Percentiles rank a stretch among this genome's conserved stretches.
Conservation (phyloP, 2,329 filamentous ascomycete genomes). For the Pleurostoma richardsiae region DNA sequence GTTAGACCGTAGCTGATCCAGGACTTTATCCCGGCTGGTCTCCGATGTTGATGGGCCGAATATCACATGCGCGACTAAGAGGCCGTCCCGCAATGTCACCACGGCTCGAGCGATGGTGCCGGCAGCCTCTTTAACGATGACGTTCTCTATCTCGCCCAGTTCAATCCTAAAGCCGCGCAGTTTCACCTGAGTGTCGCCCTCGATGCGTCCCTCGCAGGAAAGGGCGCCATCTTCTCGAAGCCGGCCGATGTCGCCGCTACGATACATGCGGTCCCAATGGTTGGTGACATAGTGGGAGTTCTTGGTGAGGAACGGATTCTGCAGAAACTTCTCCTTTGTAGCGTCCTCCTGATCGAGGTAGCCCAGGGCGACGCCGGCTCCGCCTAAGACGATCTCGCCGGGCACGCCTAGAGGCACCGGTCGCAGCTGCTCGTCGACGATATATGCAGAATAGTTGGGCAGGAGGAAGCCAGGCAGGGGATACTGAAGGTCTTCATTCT, state of each 20-base stretch:
- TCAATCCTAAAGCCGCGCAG: constrained; percentile 25
- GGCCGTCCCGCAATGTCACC: constrained; percentile 1
- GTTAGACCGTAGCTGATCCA: constrained; percentile 5
- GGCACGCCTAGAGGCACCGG: constrained; percentile 25
- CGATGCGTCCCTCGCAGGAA: constrained; percentile 27
- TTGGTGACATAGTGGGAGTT: constrained; percentile 1
- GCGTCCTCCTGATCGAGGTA: constrained; percentile 26
- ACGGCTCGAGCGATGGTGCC: neutral
- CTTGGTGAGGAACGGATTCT: constrained; percentile 1
- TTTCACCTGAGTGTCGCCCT: constrained; percentile 39
- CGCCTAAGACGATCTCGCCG: constrained; percentile 34
- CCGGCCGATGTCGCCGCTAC: constrained; percentile 33
- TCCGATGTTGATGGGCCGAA: neutral
- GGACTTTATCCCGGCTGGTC: constrained; percentile 3
- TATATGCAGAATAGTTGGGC: constrained; percentile 30
- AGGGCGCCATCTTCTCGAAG: constrained; percentile 26
- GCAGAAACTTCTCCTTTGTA: constrained; percentile 7
- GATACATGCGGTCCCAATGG: constrained; percentile 23
- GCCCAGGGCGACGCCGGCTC: constrained; percentile 30
- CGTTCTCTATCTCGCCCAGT: constrained; percentile 21
- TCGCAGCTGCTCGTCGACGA: constrained; percentile 27
- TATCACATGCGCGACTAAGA: constrained; percentile 4
- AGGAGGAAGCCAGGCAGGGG: neutral
- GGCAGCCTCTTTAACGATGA: neutral
- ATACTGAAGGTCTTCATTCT: neutral